Base-by-base conservation (phyloP, 495 filamentous ascomycete genomes). In the Neurospora terricola region DNA sequence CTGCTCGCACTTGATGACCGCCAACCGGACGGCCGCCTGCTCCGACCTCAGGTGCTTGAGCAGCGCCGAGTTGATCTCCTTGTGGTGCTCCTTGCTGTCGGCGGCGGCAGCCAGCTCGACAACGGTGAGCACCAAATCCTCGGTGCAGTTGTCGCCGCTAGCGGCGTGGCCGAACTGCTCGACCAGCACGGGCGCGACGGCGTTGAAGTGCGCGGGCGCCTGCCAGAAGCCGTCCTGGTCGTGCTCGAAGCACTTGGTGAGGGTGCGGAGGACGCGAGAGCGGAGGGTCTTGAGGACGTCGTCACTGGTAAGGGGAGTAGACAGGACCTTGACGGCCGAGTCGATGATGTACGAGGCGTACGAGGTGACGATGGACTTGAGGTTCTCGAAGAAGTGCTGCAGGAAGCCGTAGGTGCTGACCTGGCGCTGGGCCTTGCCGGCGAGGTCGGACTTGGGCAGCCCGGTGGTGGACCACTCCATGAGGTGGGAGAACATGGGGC, bases 311-410 rank as follows among this genome's bases (percentile, higher is more conserved):
- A 78, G 83, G 39, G 81, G 54, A 0, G 23, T 4, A 1, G 54
- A 66, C 40, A 98, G 85, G n/a, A 93, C 84, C 62, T 88, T 82
- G 37, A 90, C 86, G 3, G 90, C 87, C 74, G 84, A 90, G 37
- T 96, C 93, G 74, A 97, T 79, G n/a, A 96, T 84, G 78, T 96
- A 93, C 73, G 89, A 91, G 27, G 92, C 88, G 78, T 99, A 99
- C 80, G 89, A 90, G 6, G 96, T 99, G 62, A 98, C 92, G 66
- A 97, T 93, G 5, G 94, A 96, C 88, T 96, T 95, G 69, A 99
- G 90, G 72, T 88, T 91, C 69, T 88, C 87, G 76, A 96, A 97
- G 81, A 99, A 92, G 9, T 88, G 82, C 16, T 88, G 81, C 66
- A 96, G 82, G 83, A 98, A 96, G 40, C 87, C 86, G 86, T 93